Base-by-base conservation (phyloP, 106 monocot species). In the Chionographis japonica region DNA sequence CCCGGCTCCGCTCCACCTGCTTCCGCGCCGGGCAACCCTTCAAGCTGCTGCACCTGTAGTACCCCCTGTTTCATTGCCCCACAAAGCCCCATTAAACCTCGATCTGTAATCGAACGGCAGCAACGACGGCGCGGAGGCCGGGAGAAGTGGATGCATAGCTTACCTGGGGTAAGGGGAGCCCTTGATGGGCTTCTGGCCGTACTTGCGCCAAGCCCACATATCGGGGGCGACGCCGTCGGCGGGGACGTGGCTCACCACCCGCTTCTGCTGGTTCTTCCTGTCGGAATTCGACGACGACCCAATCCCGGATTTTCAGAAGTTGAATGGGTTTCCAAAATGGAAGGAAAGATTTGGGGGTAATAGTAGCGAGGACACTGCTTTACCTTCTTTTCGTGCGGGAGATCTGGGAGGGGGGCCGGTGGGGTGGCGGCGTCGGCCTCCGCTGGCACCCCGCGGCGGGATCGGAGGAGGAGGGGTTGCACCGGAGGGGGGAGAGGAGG, bases 141-240 rank as follows among this genome's bases (percentile, higher is more conserved):
- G 50, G 37, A 19, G 54, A 40, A 57, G 36, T 36, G 27, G 12
- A 58, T 54, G 11, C 42, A 12, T 41, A 27, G 12, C 52, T 37
- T 65, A 94, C 94, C 94, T 63, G 11, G 94, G 94, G 65, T 81
- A 81, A 60, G 94, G 94, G 39, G 94, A 94, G 17, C 90, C 94
- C 58, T 94, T 94, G 70, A 94, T 94, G 69, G 94, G 94, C 63
- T 94, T 94, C 76, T 94, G 94, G 6, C 94, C 94, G 42, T 94
- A 94, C 68, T 94, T 94, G 18, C 94, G 77, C 94, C 94, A 94
- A 8, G 90, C 83, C 94, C 94, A 94, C 68, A 85, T 59, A 74
- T 90, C 90, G n/a, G 81, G 65, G 4, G 90, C 71, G 64, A 79
- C 67, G 3, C 75, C 80, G 55, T 88, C 85, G 2, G 76, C 87